Evolutionary conservation across 495 filamentous ascomycete genomes (phyloP), one percentile per base, ranked within the genome.

Genomic region (Bacidia rubella): DNA sequence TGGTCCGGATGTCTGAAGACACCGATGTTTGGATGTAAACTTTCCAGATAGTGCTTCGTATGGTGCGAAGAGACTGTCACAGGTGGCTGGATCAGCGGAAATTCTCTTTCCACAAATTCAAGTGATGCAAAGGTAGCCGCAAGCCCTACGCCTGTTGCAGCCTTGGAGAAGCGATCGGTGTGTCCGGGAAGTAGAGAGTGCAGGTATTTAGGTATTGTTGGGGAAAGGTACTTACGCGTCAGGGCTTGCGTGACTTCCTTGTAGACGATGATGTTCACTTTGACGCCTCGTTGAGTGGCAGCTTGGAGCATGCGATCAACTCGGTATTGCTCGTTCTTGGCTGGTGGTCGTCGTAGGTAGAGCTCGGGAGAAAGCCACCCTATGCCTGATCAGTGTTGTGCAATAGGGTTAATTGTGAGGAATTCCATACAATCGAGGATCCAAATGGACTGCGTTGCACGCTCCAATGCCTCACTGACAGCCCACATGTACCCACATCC

Each of bases 1-100:
- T 97, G 90, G 58, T 97, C 90, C 3, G 90, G 90, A 61, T 97
- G 87, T 25, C 90, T 74, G 66, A 95, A 95, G 2, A 97, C 88
- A 19, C 79, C 75, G 61, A 97, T 95, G 60, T 95, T 97, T 0
- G 79, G 77, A 58, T 95, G 88, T 2, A 89, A 70, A 3, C 70
- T 73, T 59, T 95, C 87, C 20, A 97, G 70, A 15, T 74, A 72
- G 64, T 89, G 79, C 59, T 93, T 95, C 3, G 90, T 95, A 61
- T 97, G 90, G 53, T 77, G 59, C 0, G 87, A 93, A 40, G 82
- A 83, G 42, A 93, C 85, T 87, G 60, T 60, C n/a, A 58, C 53
- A 54, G 68, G 66, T 26, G 67, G 63, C 10, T 59, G 59, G 35
- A 73, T 68, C 60, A 74, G 65, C 60, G 65, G 68, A 55, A 66